These are phyloP conservation scores for Penicillium sp. DNA, from an alignment of 2,329 filamentous ascomycete genomes.

Conservation along the genomic window DNA sequence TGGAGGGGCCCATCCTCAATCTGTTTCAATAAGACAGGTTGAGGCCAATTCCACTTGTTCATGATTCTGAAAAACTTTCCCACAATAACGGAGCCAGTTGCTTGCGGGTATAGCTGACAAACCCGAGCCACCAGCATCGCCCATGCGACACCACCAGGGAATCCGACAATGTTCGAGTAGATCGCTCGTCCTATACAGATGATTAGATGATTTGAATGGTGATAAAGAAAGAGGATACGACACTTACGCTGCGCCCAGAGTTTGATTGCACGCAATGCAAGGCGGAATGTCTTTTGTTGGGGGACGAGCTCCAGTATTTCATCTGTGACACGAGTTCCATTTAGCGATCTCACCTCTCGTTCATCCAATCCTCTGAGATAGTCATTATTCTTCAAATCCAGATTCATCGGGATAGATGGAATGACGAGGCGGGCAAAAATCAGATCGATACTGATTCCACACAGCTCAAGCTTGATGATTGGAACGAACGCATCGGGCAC, in stretches of 20 bases:
- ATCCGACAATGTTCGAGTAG: slow-evolving; percentile 93
- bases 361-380: slow-evolving; percentile 80
- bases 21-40: slow-evolving; percentile 79
- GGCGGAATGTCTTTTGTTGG: slow-evolving; percentile 77
- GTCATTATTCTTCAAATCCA: slow-evolving; percentile 72
- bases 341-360: slow-evolving; percentile 75
- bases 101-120: slow-evolving; percentile 91
- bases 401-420: slow-evolving; percentile 61
- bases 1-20: slow-evolving; percentile 74
- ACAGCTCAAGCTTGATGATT: slow-evolving; percentile 93
- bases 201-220: slow-evolving; percentile 1
- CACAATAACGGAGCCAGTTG: slow-evolving; percentile 77
- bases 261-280: slow-evolving; percentile 85
- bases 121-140: slow-evolving; percentile 94
- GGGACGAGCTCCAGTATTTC: slow-evolving; percentile 84
- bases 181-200: slow-evolving; percentile 59
- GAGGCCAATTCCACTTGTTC: slow-evolving; percentile 83
- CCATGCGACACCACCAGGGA: slow-evolving; percentile 93
- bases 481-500: slow-evolving; percentile 89
- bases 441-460: slow-evolving; percentile 85
- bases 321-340: slow-evolving; percentile 87
- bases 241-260: slow-evolving; percentile 73
- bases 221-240: background rate
- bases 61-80: slow-evolving; percentile 92
- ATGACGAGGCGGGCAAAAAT: slow-evolving; percentile 73